phyloP scores from a whole-genome alignment of 1,139 yeast species.

The Hyphopichia wangnamkhiaoensis region DNA sequence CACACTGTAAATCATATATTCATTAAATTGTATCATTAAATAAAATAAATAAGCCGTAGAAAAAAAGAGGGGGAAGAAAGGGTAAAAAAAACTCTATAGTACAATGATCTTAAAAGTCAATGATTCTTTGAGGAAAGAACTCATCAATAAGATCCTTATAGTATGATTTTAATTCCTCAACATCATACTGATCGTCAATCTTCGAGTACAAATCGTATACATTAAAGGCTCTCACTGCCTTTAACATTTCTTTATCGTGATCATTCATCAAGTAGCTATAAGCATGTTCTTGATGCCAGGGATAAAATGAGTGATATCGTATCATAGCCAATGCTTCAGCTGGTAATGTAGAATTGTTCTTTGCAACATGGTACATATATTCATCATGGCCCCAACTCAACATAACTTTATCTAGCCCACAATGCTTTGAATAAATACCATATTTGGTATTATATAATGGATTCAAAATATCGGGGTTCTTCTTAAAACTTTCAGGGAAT shows the following conservation, averaged over 20 bases:
- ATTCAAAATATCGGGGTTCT: constrained; percentile 61
- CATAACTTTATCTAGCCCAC: constrained; percentile 73
- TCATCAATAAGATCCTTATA: constrained; percentile 67
- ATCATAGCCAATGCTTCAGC: constrained; percentile 73
- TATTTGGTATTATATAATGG: constrained; percentile 67
- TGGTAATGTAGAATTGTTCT: constrained; percentile 62
- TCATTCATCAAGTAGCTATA: constrained; percentile 66
- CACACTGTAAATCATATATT: not conserved
- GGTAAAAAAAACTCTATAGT: not conserved
- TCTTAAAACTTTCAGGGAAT: constrained; percentile 58
- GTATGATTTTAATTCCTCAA: constrained; percentile 54
- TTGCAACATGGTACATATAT: constrained; percentile 73
- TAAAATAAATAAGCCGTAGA: constrained; percentile 1
- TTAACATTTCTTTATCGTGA: constrained; percentile 60
- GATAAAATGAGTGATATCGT: constrained; percentile 72
- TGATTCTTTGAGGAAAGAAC: constrained; percentile 57
- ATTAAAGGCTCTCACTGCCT: constrained; percentile 67
- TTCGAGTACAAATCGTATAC: constrained; percentile 71
- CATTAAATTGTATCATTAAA: not conserved
- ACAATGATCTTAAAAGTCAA: constrained; percentile 49
- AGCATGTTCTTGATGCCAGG: constrained; percentile 75
- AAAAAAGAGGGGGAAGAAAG: no score
- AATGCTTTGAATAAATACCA: constrained; percentile 64
- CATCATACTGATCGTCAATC: constrained; percentile 49
- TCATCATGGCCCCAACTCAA: constrained; percentile 82